Conservation (phyloP, 2,329 filamentous ascomycete genomes). For the Venturia asperata region DNA sequence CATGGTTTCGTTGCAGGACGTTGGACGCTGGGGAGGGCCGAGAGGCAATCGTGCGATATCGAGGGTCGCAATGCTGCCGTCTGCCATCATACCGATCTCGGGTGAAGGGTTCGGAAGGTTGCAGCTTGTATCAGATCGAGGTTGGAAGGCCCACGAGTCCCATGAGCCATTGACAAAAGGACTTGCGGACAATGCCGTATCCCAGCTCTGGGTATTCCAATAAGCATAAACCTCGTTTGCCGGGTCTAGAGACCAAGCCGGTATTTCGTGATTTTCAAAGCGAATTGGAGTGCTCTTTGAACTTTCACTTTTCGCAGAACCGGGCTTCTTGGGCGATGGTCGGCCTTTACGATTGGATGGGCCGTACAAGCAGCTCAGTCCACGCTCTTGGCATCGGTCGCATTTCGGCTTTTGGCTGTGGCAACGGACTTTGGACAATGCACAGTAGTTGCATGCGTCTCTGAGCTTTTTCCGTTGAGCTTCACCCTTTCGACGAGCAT, state of each 20-base stretch:
- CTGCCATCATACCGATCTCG: too few species aligned
- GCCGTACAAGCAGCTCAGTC: neutral
- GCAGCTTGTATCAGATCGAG: too few species aligned
- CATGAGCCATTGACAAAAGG: too few species aligned
- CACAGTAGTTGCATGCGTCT: neutral
- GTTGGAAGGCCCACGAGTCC: too few species aligned
- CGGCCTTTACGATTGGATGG: neutral
- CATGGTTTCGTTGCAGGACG: too few species aligned
- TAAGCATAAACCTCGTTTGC: too few species aligned
- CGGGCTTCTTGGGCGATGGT: neutral
- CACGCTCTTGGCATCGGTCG: neutral
- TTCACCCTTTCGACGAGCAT: neutral
- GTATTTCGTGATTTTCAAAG: too few species aligned
- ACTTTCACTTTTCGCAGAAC: neutral
- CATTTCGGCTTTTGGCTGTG: neutral
- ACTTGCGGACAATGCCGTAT: too few species aligned
- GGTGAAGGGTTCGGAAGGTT: too few species aligned
- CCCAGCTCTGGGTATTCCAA: too few species aligned
- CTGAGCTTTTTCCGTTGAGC: neutral
- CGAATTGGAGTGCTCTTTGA: neutral
- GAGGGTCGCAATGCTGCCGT: too few species aligned
- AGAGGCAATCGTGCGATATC: neutral
- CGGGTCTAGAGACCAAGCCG: too few species aligned
- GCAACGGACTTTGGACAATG: neutral
- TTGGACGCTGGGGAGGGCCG: neutral